phyloP scores from a whole-genome alignment of 305 asterid species.

The Andrographis paniculata region DNA sequence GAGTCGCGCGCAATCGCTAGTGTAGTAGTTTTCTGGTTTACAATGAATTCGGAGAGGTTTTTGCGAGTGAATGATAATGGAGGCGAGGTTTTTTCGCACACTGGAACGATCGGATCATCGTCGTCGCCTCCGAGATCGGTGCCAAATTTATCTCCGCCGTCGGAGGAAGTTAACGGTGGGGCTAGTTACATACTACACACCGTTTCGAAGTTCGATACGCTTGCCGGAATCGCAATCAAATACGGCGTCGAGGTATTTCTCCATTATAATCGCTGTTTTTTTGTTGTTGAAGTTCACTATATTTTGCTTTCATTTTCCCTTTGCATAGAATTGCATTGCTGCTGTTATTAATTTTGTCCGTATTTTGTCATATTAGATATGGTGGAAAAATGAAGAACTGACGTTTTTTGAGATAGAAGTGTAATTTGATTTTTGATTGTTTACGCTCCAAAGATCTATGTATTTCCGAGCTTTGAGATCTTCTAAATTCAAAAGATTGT shows the following conservation, averaged over 20 bases:
- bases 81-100: not conserved
- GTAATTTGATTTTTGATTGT: no score
- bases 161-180: constrained; percentile 8
- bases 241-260: constrained; percentile 34
- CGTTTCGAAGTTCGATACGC: constrained; percentile 32
- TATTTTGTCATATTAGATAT: no score
- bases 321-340: not conserved
- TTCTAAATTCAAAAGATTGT: no score
- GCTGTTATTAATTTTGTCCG: no score
- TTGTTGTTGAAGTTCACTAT: not conserved
- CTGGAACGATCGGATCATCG: constrained; percentile 10
- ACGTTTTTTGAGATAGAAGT: no score
- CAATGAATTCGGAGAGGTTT: constrained; percentile 14
- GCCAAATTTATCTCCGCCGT: constrained; percentile 13
- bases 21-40: not conserved
- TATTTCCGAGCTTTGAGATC: no score
- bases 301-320: not conserved
- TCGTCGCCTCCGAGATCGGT: constrained; percentile 7
- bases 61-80: not conserved
- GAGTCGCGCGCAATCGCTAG: not conserved
- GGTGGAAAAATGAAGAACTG: no score
- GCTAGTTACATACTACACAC: constrained; percentile 20
- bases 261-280: not conserved
- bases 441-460: no score
- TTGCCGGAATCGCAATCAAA: constrained; percentile 38